Percentiles rank a stretch among this genome's conserved stretches.
Conservation (phyloP, 768 basidiomycete genomes). For the Amanita rubescens region DNA sequence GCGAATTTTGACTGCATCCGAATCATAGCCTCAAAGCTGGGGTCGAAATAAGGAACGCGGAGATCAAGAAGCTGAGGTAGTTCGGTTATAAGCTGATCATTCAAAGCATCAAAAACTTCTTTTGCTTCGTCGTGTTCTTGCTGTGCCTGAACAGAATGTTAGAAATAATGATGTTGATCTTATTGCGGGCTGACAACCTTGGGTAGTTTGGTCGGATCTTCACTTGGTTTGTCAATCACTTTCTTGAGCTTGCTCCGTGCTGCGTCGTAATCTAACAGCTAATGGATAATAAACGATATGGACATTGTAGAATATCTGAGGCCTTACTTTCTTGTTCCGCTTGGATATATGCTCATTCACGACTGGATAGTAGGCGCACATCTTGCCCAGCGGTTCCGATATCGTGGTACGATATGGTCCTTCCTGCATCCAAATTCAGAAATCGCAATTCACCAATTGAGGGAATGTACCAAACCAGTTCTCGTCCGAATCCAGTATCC, state of each 20-base stretch:
- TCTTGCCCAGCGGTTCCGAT: slow-evolving; percentile 92
- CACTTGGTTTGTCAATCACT: slow-evolving; percentile 83
- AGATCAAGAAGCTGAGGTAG: slow-evolving; percentile 90
- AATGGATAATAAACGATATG: slow-evolving; percentile 1
- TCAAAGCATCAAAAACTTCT: slow-evolving; percentile 89
- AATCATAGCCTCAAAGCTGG: slow-evolving; percentile 98
- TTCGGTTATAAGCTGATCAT: slow-evolving; percentile 86
- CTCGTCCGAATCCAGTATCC: slow-evolving; percentile 74
- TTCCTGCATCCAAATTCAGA: slow-evolving; percentile 45
- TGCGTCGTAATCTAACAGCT: slow-evolving; percentile 95
- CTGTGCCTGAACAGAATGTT: slow-evolving; percentile 57
- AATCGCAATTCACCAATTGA: background rate
- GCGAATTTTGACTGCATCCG: slow-evolving; percentile 97
- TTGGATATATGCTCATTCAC: slow-evolving; percentile 93
- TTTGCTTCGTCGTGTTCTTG: slow-evolving; percentile 94
- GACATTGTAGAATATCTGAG: background rate
- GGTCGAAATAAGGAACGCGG: slow-evolving; percentile 96
- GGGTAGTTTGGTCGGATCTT: slow-evolving; percentile 88
- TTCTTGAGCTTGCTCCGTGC: slow-evolving; percentile 88
- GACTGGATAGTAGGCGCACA: slow-evolving; percentile 91
- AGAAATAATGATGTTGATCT: background rate
- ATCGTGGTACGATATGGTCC: slow-evolving; percentile 91
- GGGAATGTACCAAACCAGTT: slow-evolving; percentile 53
- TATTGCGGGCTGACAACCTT: slow-evolving; percentile 42
- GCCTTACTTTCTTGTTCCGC: slow-evolving; percentile 86